Base-by-base conservation (phyloP, 2,329 filamentous ascomycete genomes). In the Talaromyces pinophilus region DNA sequence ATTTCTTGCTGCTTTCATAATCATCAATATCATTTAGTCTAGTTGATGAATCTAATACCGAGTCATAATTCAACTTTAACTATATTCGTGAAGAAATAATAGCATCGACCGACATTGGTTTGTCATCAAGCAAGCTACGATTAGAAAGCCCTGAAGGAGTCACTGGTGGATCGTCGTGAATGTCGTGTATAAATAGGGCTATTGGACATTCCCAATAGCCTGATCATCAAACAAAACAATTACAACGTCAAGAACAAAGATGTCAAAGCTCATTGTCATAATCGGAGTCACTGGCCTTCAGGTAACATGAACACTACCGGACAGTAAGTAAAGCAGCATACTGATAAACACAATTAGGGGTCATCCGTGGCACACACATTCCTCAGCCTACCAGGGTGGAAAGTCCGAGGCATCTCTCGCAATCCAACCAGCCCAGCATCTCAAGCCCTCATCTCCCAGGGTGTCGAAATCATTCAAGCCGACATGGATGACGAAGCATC, bases 381-480 rank as follows among this genome's bases (percentile, higher is more conserved):
- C 25, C 60, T 62, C n/a, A 50, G 25, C 19, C 46, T 62, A 19
- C 60, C 60, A 35, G 46, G n/a, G 10, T 62, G 60, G 60, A 73
- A 77, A 11, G 78, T 89, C 50, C 84, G 86, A 35, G 87, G 80
- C 55, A 79, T 89, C 28, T 87, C 86, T 2, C 84, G 87, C 60
- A 78, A 86, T 67, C 68, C 76, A 2, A 73, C 74, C 15, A 82
- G 80, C 60, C 70, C 81, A 0, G 77, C 77, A 1, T 79, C 85
- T 15, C 80, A 82, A 71, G 74, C 76, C 2, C 52, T 55, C n/a
- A 38, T 55, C 30, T 35, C 52, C 2, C 73, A 81, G 57, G 85
- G 85, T 3, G 82, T 83, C 1, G 82, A 88, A 61, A 76, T 88
- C 40, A 79, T 85, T 52, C 59, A 82, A 74, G 86, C 82, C 62